These are phyloP conservation scores for Conidiobolus coronatus DNA, from an alignment of 371 early-diverging fungal species.

Conservation along the genomic window DNA sequence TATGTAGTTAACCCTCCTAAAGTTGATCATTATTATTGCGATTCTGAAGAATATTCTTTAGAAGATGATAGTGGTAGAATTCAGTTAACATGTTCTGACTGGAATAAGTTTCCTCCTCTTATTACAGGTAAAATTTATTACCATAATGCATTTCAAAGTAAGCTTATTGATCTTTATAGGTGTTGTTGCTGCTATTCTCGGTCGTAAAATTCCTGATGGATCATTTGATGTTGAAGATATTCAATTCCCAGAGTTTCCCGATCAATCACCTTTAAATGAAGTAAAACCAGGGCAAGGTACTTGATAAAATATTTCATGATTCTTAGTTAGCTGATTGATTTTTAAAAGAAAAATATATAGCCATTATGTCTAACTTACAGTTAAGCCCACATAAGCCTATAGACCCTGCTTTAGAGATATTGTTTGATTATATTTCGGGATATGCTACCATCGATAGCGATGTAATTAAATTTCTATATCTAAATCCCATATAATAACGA, in stretches of 20 bases:
- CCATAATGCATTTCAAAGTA: neutral
- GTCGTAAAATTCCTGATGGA: constrained; percentile 38
- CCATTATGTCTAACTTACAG: neutral
- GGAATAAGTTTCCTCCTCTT: neutral
- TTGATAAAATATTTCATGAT: too few species aligned
- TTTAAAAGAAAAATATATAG: too few species aligned
- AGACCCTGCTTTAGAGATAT: neutral
- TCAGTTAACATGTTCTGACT: constrained; percentile 20
- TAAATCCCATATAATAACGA: too few species aligned
- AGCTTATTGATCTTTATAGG: constrained; percentile 16
- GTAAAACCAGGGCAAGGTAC: constrained; percentile 11
- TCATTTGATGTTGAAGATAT: constrained; percentile 65
- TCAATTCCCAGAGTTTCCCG: constrained; percentile 39
- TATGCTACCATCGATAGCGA: neutral
- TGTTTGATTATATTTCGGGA: neutral
- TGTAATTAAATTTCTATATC: too few species aligned
- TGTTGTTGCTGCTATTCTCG: constrained; percentile 49
- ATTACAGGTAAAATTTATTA: too few species aligned
- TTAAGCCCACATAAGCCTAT: neutral
- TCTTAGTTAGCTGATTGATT: too few species aligned
- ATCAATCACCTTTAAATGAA: constrained; percentile 19
- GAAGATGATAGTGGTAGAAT: constrained; percentile 89
- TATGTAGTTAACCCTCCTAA: constrained; percentile 35
- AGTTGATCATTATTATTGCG: constrained; percentile 33
- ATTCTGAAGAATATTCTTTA: constrained; percentile 33